phyloP scores from a whole-genome alignment of 371 early-diverging fungal species.

The Mucor mucedo region DNA sequence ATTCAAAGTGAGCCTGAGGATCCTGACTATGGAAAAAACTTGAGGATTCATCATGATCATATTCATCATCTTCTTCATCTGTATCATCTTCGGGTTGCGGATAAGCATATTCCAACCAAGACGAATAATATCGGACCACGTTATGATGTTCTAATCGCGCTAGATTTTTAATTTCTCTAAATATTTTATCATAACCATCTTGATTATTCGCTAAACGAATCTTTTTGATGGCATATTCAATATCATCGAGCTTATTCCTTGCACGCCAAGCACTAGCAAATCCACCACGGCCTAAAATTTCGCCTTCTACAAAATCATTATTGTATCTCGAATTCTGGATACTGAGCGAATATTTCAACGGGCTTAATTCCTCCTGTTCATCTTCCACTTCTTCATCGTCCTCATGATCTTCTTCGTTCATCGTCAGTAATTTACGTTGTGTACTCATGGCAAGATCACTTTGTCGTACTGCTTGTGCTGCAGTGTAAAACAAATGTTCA shows the following conservation, averaged over 20 bases:
- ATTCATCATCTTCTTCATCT: constrained; percentile 4
- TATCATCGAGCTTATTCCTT: constrained; percentile 82
- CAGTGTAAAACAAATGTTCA: constrained; percentile 77
- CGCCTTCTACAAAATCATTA: constrained; percentile 84
- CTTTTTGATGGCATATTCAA: constrained; percentile 91
- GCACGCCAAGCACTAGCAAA: constrained; percentile 89
- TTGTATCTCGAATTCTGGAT: constrained; percentile 77
- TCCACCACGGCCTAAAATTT: constrained; percentile 88
- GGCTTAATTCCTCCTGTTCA: constrained; percentile 14
- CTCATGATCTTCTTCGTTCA: not conserved
- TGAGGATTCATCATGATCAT: constrained; percentile 17
- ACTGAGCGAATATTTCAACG: constrained; percentile 22
- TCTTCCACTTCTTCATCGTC: not conserved
- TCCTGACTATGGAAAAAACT: constrained; percentile 24
- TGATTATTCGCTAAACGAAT: constrained; percentile 51
- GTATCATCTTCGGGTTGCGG: not conserved
- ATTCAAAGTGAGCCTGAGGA: constrained; percentile 13
- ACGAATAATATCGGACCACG: constrained; percentile 91
- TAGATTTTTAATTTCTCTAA: constrained; percentile 90
- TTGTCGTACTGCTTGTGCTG: constrained; percentile 67
- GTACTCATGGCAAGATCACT: constrained; percentile 17
- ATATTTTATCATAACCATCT: constrained; percentile 67
- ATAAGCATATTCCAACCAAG: constrained; percentile 84
- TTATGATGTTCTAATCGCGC: constrained; percentile 89
- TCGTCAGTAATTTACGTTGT: constrained; percentile 9